phyloP scores from a whole-genome alignment of 1,139 yeast species.

The Hansenula sp. region DNA sequence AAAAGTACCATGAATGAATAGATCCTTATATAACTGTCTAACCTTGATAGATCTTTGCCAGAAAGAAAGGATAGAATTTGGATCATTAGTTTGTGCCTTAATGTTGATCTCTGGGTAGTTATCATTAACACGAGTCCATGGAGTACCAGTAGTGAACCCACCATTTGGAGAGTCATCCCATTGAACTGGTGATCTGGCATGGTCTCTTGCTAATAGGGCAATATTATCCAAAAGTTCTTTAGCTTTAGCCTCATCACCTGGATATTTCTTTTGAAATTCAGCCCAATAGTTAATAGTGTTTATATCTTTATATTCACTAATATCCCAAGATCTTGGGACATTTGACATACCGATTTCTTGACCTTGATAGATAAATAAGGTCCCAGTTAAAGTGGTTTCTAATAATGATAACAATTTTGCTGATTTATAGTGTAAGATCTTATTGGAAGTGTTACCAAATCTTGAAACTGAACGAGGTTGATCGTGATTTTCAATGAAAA shows the following conservation, averaged over 20 bases:
- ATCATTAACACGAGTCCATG: constrained; percentile 55
- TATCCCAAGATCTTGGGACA: constrained; percentile 40
- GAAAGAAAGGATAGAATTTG: constrained; percentile 42
- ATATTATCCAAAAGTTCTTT: constrained; percentile 31
- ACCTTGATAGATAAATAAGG: constrained; percentile 56
- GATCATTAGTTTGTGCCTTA: constrained; percentile 42
- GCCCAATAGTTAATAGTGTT: constrained; percentile 41
- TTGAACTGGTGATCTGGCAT: constrained; percentile 58
- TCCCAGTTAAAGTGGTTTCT: constrained; percentile 48
- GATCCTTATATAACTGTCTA: constrained; percentile 42
- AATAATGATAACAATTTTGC: constrained; percentile 48
- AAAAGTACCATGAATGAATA: constrained; percentile 44
- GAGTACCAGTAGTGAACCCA: constrained; percentile 48
- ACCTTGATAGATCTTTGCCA: constrained; percentile 40
- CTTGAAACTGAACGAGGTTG: constrained; percentile 52
- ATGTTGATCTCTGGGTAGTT: constrained; percentile 48
- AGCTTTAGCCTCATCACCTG: constrained; percentile 30
- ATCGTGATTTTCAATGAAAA: constrained; percentile 56
- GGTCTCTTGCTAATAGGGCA: constrained; percentile 45
- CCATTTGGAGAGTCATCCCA: constrained; percentile 44
- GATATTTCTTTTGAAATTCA: constrained; percentile 30
- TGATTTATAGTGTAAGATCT: constrained; percentile 26
- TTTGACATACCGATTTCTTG: constrained; percentile 59
- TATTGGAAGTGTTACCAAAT: constrained; percentile 41
- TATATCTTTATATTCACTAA: constrained; percentile 49